phyloP scores from a whole-genome alignment of 208 protist species.

The Crithidia mellificae region DNA sequence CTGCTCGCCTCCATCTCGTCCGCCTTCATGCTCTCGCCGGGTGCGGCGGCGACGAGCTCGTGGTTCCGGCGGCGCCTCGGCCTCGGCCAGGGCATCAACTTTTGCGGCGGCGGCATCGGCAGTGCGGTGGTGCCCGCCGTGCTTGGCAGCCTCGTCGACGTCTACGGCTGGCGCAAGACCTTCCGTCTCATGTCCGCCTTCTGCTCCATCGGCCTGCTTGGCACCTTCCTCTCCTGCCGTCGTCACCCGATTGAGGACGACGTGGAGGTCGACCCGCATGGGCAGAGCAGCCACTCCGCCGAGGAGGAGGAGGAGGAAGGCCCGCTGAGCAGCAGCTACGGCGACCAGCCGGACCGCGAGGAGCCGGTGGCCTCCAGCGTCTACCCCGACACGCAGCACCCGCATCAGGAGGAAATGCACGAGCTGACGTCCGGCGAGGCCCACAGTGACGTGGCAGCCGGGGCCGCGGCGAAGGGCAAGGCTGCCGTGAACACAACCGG shows the following conservation, averaged over 20 bases:
- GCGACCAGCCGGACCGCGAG: constrained; percentile 7
- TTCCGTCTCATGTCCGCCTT: constrained; percentile 82
- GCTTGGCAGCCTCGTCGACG: constrained; percentile 57
- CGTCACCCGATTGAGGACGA: constrained; percentile 43
- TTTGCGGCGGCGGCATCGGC: constrained; percentile 72
- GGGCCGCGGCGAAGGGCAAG: neutral
- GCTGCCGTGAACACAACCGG: neutral
- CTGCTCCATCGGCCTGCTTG: constrained; percentile 75
- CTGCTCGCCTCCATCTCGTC: constrained; percentile 75
- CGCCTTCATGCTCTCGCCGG: constrained; percentile 79
- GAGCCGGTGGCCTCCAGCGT: neutral
- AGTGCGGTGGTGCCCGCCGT: constrained; percentile 73
- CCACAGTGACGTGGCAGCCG: neutral
- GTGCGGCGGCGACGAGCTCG: constrained; percentile 66
- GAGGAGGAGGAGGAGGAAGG: neutral
- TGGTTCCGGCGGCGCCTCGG: constrained; percentile 67
- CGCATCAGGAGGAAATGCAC: constrained; percentile 8
- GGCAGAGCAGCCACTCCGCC: neutral
- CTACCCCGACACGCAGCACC: neutral
- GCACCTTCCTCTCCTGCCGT: constrained; percentile 61
- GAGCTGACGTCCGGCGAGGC: neutral
- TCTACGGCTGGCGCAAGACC: constrained; percentile 81
- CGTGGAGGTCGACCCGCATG: constrained; percentile 13
- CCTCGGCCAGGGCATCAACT: constrained; percentile 79
- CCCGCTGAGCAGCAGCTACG: neutral